Evolutionary conservation across 257 asterid genomes (phyloP), one percentile per base, ranked within the genome.

Genomic region (Plantago major): DNA sequence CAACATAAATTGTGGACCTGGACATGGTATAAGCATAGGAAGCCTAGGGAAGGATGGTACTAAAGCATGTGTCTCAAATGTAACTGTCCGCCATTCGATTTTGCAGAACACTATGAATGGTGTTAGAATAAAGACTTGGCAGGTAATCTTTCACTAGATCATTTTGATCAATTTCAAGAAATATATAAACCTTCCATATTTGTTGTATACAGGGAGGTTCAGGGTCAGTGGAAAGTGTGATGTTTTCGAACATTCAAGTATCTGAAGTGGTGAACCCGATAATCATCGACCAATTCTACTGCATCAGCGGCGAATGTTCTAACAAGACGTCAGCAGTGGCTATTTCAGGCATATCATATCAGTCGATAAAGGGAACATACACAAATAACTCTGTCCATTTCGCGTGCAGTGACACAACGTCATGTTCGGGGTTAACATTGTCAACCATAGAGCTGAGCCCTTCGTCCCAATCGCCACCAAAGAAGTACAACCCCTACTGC

Each of bases 21-120:
- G 85, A 8, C 88, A 82, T 56, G 88, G 88, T 1, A 66, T 79
- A 42, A 78, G 85, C 81, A 82, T 79, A 5, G 85, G 85, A 10
- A 79, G 83, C 22, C 63, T 82, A 3, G 88, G 88, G 5, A 60
- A 63, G 16, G 78, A 64, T 22, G 81, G 71, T 12, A 62, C 74
- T 0, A 70, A 68, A 67, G 86, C 83, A 5, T 74, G 80, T 26
- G 80, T 82, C 22, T 77, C 84, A 3, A 77, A 77, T n/a, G 38
- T 83, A 5, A 80, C 78, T 0, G 82, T 82, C n/a, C 71, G 80
- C 7, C 74, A 80, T 60, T 77, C 81, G 11, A 62, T 70, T 6
- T 37, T 80, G 0, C 66, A 53, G 0, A 49, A 75, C 30, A 52
- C 86, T 11, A 11, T 60, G 55, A 68, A 37, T 28, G 86, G 86